These are phyloP conservation scores for Diaporthe humulicola DNA, from an alignment of 2,329 filamentous ascomycete genomes.

Conservation along the genomic window DNA sequence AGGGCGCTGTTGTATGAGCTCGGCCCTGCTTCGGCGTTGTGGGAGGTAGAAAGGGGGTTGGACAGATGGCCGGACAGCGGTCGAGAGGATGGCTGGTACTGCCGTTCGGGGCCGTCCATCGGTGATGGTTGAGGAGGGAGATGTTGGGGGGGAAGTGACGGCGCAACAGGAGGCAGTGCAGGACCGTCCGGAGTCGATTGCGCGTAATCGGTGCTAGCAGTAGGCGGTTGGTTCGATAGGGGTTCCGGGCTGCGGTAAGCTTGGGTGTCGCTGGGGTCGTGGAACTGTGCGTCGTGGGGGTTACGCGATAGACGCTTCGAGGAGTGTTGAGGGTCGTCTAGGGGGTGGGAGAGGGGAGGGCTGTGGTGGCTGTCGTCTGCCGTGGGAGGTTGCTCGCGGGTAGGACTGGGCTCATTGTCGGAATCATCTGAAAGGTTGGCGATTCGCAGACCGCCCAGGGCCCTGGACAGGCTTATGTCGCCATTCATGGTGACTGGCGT, in stretches of 20 bases:
- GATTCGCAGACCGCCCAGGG: conserved; percentile 93
- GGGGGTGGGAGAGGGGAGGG: conserved; percentile 41
- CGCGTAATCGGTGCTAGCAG: conserved; percentile 38
- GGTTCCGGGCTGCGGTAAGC: conserved; percentile 23
- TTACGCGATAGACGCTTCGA: conserved; percentile 39
- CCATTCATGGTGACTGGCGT: conserved; percentile 78
- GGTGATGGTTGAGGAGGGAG: conserved; percentile 36
- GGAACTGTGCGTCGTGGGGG: conserved; percentile 31
- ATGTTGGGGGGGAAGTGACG: conserved; percentile 18
- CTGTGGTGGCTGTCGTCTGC: conserved; percentile 46
- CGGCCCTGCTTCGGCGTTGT: conserved; percentile 52
- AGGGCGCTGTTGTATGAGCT: conserved; percentile 50
- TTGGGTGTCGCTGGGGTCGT: conserved; percentile 19
- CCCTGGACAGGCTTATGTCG: conserved; percentile 92
- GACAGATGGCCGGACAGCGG: conserved; percentile 51
- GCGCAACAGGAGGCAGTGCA: not conserved
- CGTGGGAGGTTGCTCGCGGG: conserved; percentile 49
- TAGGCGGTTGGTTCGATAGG: conserved; percentile 9
- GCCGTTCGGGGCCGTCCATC: conserved; percentile 38
- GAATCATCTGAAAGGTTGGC: conserved; percentile 89
- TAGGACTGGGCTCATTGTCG: conserved; percentile 48
- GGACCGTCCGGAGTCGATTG: conserved; percentile 42
- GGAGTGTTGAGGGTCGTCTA: conserved; percentile 29
- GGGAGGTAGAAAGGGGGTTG: conserved; percentile 45
- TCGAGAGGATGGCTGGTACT: conserved; percentile 44